Base-by-base conservation (phyloP, 78 protist genomes). In the Cavenderia fasciculata region DNA sequence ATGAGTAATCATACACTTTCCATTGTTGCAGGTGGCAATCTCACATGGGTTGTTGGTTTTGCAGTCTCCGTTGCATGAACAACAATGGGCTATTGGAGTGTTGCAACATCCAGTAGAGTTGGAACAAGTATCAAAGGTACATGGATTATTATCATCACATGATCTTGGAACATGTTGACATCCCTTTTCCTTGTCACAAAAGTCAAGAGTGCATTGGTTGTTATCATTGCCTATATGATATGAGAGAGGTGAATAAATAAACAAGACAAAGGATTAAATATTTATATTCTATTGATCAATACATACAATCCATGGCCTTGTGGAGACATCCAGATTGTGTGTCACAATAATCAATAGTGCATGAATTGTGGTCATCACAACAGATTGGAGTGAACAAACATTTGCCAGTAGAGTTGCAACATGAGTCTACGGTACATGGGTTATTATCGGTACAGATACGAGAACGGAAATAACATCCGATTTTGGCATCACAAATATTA, bases 101-200 rank as follows among this genome's bases (percentile, higher is more conserved):
- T 23, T 23, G 27, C 38, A 27, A 51, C 79, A 73, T 31, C 36
- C 72, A 34, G 34, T 59, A 1, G 5, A 0, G 1, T 12, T 2
- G 25, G 41, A 19, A 43, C 92, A 86, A 14, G n/a, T 40, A 52
- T 86, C 92, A 2, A 5, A n/a, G 2, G 92, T 86, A 29, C 92
- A 86, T 44, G 65, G 8, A 23, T 86, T 70, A 2, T 54, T 41
- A 36, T 72, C 92, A 52, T 54, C 23, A 52, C 78, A 72, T 36
- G 18, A 33, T 25, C 25, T 52, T 72, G 56, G 78, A 18, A n/a
- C 25, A 54, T 77, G 18, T 72, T 8, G 14, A 77, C 72, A 62
- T 25, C 52, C 74, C 0, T 14, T 57, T 51, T 27, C 44, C 19
- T 25, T 73, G 14, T 5, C n/a, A 57, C 72, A 63, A 36, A 10